Base-by-base conservation (phyloP, 305 asterid species). In the Fraxinus velutina region DNA sequence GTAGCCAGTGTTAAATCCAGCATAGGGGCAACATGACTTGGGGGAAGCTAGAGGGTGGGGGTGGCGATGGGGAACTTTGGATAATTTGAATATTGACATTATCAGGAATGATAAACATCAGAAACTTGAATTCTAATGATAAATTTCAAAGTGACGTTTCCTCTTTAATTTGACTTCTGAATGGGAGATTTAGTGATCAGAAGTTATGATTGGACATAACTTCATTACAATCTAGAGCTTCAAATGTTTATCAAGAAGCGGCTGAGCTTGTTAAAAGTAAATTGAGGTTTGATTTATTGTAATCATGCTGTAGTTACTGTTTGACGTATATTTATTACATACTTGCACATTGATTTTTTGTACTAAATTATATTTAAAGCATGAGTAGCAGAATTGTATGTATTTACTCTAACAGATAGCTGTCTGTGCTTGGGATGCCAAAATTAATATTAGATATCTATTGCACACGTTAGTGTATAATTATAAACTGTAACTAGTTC, bases 171-270 rank as follows among this genome's bases (percentile, higher is more conserved):
- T 24, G 75, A 8, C 68, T 72, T 39, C 12, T 68, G 64, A 66
- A 50, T n/a, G 3, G 37, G 37, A 19, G 55, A 52, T n/a, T 32
- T 78, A 70, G 12, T 71, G 33, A 73, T 81, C 39, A 60, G 55
- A 84, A 19, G 77, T 52, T 57, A 72, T 55, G 34, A 82, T 5
- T 52, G 74, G 64, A 73, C 13, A 1, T 27, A 70, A 47, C 72
- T 44, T 47, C 13, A 39, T 60, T 44, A 6, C 27, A 6, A 17
- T 57, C 37, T 6, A 50, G 70, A 68, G 72, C 73, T 82, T 76
- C 37, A 52, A 81, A 78, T 75, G 78, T 62, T 22, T 8, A 5
- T 22, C 33, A 29, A 24, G 15, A 62, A 62, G 6, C 0, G 29
- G 33, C 27, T 22, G 29, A 62, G 32, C 71, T 62, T 21, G 30